These are phyloP conservation scores for Porogramme epimiltina DNA, from an alignment of 1,284 basidiomycete species.

Conservation along the genomic window DNA sequence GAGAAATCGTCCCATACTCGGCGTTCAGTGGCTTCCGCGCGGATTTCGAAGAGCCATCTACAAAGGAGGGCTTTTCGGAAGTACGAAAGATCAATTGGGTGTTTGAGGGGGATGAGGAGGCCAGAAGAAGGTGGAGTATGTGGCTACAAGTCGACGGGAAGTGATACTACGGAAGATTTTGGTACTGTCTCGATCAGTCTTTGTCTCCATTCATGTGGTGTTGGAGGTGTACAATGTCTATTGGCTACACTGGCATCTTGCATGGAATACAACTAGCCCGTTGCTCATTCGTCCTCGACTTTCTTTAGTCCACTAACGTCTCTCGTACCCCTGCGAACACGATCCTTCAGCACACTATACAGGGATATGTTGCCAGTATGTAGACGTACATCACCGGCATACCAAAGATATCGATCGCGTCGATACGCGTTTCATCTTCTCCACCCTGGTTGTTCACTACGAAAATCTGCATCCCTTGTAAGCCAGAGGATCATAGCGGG, in stretches of 20 bases:
- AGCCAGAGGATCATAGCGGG: too few relatives aligned
- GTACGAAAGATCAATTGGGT: slow-evolving; percentile 78
- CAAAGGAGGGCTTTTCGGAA: slow-evolving; percentile 75
- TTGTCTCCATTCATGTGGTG: too few relatives aligned
- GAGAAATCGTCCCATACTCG: slow-evolving; percentile 63
- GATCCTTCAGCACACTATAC: neutral
- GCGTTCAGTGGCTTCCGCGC: slow-evolving; percentile 66
- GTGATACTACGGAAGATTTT: slow-evolving; percentile 27
- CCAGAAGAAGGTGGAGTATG: slow-evolving; percentile 73
- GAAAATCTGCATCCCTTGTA: slow-evolving; percentile 57
- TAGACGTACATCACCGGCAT: slow-evolving; percentile 57
- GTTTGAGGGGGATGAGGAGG: slow-evolving; percentile 76
- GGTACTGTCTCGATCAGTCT: neutral
- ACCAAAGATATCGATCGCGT: slow-evolving; percentile 76
- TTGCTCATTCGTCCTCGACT: slow-evolving; percentile 37
- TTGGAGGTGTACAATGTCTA: neutral
- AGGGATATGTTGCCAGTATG: neutral
- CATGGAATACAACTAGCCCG: neutral
- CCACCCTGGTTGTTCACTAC: slow-evolving; percentile 76
- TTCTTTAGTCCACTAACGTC: slow-evolving; percentile 57
- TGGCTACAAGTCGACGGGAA: slow-evolving; percentile 76
- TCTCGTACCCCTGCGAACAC: slow-evolving; percentile 48
- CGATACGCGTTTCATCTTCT: slow-evolving; percentile 77
- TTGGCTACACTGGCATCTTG: neutral
- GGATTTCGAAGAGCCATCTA: slow-evolving; percentile 66